Conservation (phyloP, 305 asterid species). For the Striga hermonthica region DNA sequence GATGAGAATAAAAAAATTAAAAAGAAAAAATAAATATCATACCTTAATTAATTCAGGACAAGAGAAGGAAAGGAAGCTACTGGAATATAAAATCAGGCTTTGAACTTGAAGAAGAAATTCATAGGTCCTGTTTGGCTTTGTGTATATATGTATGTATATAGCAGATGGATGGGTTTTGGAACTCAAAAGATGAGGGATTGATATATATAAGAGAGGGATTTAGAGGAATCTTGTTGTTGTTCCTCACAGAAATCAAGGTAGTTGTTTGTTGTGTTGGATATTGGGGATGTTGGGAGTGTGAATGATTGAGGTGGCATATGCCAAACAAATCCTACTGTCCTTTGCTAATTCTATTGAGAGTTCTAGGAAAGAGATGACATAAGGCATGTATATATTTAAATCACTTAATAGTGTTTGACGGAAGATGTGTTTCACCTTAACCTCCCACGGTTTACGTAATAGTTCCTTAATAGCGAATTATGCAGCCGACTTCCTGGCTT, state of each 20-base stretch:
- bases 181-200: conserved; percentile 9
- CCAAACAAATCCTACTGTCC: conserved; percentile 70
- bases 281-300: conserved; percentile 31
- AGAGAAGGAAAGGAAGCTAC: neutral
- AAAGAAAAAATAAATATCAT: conserved; percentile 18
- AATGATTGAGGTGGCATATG: conserved; percentile 41
- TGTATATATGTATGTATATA: conserved; percentile 12
- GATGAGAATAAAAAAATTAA: neutral
- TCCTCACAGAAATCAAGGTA: conserved; percentile 69
- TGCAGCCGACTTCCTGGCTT: no score
- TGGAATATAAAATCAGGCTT: neutral
- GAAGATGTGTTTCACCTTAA: no score
- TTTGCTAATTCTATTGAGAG: conserved; percentile 42
- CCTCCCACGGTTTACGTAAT: no score
- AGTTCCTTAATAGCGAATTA: no score
- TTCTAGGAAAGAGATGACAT: conserved; percentile 66
- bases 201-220: conserved; percentile 30
- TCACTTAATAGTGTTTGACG: no score
- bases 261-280: conserved; percentile 37
- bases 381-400: conserved; percentile 32
- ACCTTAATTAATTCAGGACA: conserved; percentile 34
- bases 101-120: neutral
- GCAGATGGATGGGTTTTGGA: no score
- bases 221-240: conserved; percentile 36
- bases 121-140: conserved; percentile 28